Evolutionary conservation across 495 filamentous ascomycete genomes (phyloP), one percentile per base, ranked within the genome.

Genomic region (Cudoniella acicularis): DNA sequence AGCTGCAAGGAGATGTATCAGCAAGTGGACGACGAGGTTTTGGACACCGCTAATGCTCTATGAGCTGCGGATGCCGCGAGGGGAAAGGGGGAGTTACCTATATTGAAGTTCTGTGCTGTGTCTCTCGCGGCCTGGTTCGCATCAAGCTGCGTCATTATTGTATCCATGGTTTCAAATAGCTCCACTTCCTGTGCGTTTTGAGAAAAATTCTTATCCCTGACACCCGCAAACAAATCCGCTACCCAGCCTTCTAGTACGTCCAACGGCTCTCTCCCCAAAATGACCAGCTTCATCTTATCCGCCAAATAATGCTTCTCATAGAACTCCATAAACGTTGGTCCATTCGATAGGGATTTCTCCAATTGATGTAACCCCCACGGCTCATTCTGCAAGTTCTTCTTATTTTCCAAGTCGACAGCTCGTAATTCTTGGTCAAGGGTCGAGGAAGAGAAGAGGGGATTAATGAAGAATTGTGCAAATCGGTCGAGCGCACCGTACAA

Each of bases 361-460:
- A 99, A 79, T 69, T 99, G 94, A 72, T 92, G 85, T 58, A 96
- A 72, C 18, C 94, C 86, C 95, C 95, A 99, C 57, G 83, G 76
- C 69, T 99, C 94, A 72, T 82, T 96, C 75, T 99, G 94, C 22
- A 99, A 81, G 62, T 99, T 99, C 79, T 99, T 98, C 80, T 99
- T 99, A 74, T 98, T 96, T 70, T 99, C 94, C 0, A 93, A 98
- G 73, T 99, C 94, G 18, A 99, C 94, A 17, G 94, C 94, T 59
- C 78, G 83, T 59, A 99, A 77, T 73, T 99, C 94, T 25, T 95
- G 85, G 62, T 99, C 94, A 41, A 99, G 70, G 1, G 93, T 96
- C 42, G 87, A 91, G 52, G 86, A 84, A 11, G 96, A 80, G 71
- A 98, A 99, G 20, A 99, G 83, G 0, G 94, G 94, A 23, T 84